phyloP scores from a whole-genome alignment of 306 rosid genomes.

The Cucumis hystrix region DNA sequence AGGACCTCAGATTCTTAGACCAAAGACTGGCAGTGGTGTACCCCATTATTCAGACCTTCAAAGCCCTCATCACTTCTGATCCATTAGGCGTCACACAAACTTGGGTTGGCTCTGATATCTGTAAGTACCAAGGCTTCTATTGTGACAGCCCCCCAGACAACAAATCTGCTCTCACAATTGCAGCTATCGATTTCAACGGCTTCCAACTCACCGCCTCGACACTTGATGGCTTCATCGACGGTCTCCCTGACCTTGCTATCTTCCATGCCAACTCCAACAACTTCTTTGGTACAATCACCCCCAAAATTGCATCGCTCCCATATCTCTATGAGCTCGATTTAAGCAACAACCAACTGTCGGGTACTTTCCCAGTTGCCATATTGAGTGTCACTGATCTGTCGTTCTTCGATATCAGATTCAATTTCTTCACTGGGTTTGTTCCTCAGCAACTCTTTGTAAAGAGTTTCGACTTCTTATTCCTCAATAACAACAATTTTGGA shows the following conservation, averaged over 20 bases:
- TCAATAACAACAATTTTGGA: constrained; percentile 29
- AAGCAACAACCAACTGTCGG: constrained; percentile 30
- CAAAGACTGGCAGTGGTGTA: constrained; percentile 17
- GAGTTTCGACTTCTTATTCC: constrained; percentile 20
- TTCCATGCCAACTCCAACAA: constrained; percentile 46
- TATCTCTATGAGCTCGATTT: constrained; percentile 33
- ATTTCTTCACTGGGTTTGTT: constrained; percentile 23
- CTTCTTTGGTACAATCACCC: constrained; percentile 25
- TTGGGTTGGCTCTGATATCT: constrained; percentile 36
- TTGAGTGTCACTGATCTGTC: constrained; percentile 8
- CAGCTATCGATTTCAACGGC: constrained; percentile 38
- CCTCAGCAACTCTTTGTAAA: constrained; percentile 17
- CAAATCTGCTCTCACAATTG: constrained; percentile 12
- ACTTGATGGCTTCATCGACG: constrained; percentile 31
- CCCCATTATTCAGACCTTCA: constrained; percentile 30
- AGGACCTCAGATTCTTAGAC: constrained; percentile 18
- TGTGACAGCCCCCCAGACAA: constrained; percentile 34
- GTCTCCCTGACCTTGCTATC: constrained; percentile 29
- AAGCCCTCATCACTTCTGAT: constrained; percentile 24
- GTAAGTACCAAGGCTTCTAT: constrained; percentile 32
- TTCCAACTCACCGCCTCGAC: constrained; percentile 29
- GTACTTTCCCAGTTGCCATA: constrained; percentile 18
- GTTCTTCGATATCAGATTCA: constrained; percentile 31
- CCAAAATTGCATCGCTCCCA: constrained; percentile 16
- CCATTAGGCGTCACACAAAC: constrained; percentile 25